Evolutionary conservation across 1,139 yeast genomes (phyloP), one percentile per base, ranked within the genome.

Genomic region (Blastobotrys apis): DNA sequence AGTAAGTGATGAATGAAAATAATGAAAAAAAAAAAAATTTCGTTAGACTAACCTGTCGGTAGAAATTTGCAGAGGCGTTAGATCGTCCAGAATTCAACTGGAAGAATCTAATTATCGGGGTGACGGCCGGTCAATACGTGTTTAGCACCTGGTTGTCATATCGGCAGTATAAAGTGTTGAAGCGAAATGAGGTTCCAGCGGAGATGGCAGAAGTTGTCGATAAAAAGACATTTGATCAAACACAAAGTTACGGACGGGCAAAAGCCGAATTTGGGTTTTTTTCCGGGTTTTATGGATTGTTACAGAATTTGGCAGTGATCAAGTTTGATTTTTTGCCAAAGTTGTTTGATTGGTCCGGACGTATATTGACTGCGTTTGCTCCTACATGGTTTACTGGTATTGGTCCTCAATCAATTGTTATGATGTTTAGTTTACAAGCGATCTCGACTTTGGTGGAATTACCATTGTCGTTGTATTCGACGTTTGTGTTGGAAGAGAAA

Each of bases 401-500:
- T 26, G 44, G 56, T 22, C 50, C 58, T 19, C 92, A 84, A 53
- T 80, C 94, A 21, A 67, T 85, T 47, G 69, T 78, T 45, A 85
- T 84, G 66, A 67, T 81, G 55, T 69, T 77, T 39, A 70, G 71
- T 15, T 63, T 75, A 53, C 72, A 74, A 37, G 49, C 77, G 25
- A 45, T 78, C 33, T 69, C 81, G 10, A 70, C 80, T 6, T 40
- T 84, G 8, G 49, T 78, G 37, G 71, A 78, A 5, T 63, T 84
- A 49, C 98, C 98, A 2, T 61, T 79, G 32, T 72, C 80, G 10
- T 81, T 84, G 63, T 90, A 88, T 66, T 71, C 76, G 46, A 83
- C 84, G 56, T 92, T 92, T 69, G 92, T 88, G 12, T 73, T 92
- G 56, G 98, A 92, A 67, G 96, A 90, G 63, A 80, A 80, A 64